Conservation (phyloP, 192 early-diverging fungal genomes). For the Coemansia sp. region DNA sequence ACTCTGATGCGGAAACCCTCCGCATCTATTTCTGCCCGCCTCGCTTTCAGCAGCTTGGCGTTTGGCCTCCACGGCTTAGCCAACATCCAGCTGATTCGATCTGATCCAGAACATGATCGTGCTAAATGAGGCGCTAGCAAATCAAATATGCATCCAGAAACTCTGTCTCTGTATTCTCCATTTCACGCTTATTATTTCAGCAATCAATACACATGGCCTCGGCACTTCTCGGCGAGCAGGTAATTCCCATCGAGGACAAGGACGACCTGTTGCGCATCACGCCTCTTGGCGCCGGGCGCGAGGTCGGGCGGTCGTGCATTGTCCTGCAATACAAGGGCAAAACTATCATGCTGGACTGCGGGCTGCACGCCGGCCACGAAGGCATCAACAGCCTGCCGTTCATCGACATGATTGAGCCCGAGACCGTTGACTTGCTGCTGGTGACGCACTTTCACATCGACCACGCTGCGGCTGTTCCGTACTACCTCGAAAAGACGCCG, state of each 20-base stretch:
- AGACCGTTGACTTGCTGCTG: conserved; percentile 82
- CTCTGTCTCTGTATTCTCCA: background rate
- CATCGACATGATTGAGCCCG: conserved; percentile 91
- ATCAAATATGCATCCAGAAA: background rate
- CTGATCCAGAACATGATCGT: background rate
- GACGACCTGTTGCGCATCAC: conserved; percentile 86
- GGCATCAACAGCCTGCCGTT: conserved; percentile 92
- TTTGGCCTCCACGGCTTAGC: background rate
- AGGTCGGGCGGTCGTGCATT: conserved; percentile 93
- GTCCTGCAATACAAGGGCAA: conserved; percentile 95
- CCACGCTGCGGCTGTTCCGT: conserved; percentile 94
- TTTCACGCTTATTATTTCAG: background rate
- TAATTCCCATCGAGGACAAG: conserved; percentile 62
- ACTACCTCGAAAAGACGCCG: conserved; percentile 95
- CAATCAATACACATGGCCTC: conserved; percentile 14
- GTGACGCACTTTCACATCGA: conserved; percentile 97
- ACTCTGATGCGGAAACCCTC: background rate
- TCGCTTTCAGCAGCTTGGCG: background rate
- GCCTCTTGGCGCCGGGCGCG: conserved; percentile 94
- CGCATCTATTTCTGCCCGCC: background rate
- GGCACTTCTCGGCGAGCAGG: conserved; percentile 37
- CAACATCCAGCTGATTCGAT: background rate
- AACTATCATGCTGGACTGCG: conserved; percentile 95
- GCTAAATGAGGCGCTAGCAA: background rate
- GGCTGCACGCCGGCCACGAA: conserved; percentile 89